phyloP scores from a whole-genome alignment of 768 basidiomycete genomes.

The Lentinus brumalis region DNA sequence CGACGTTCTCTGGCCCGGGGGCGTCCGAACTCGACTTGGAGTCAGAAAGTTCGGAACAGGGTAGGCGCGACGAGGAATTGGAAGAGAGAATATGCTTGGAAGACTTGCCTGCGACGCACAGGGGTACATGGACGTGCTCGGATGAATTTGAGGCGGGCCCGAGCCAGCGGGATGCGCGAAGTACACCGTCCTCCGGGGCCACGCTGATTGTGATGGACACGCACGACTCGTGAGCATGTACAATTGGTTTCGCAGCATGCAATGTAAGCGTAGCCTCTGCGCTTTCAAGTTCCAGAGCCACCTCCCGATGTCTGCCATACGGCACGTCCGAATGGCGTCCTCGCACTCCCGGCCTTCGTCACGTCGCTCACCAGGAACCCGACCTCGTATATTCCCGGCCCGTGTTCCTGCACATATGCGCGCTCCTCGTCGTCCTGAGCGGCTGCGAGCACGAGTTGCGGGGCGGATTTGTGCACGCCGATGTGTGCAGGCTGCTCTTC shows the following conservation, averaged over 20 bases:
- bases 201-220: too few relatives aligned
- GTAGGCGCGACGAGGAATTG: too few relatives aligned
- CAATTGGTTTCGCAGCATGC: neutral
- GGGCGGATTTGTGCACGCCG: conserved; percentile 11
- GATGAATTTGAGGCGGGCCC: too few relatives aligned
- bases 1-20: too few relatives aligned
- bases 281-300: neutral
- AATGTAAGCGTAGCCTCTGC: neutral
- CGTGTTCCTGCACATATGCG: conserved; percentile 30
- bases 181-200: too few relatives aligned
- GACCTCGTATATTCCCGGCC: conserved; percentile 53
- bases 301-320: conserved; percentile 36
- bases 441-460: conserved; percentile 39
- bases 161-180: too few relatives aligned
- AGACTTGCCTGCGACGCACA: too few relatives aligned
- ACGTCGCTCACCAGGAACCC: conserved; percentile 43
- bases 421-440: conserved; percentile 40
- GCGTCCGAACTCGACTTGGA: too few relatives aligned
- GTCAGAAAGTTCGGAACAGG: too few relatives aligned
- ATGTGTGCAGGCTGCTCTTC: conserved; percentile 30
- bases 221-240: too few relatives aligned
- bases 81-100: too few relatives aligned
- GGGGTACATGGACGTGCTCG: too few relatives aligned
- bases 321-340: conserved; percentile 54
- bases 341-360: conserved; percentile 33